Percentiles rank a stretch among this genome's conserved stretches.
phyloP scores from a whole-genome alignment of 306 rosid genomes.

The Ochetophila trinervis region DNA sequence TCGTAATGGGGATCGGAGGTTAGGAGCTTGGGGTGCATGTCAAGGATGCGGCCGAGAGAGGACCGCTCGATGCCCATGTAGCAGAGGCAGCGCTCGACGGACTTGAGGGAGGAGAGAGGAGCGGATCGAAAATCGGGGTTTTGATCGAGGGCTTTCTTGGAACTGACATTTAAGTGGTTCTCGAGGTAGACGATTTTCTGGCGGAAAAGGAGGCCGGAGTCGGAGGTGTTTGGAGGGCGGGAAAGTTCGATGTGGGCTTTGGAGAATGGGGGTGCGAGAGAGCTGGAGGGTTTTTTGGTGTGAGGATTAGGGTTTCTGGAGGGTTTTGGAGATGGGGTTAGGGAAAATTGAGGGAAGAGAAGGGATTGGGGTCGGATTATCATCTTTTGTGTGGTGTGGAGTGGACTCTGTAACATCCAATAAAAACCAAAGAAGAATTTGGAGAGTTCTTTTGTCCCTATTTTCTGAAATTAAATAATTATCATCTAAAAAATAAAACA shows the following conservation, averaged over 20 bases:
- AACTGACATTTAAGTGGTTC: constrained; percentile 50
- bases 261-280: constrained; percentile 4
- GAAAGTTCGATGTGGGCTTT: constrained; percentile 23
- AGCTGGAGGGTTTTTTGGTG: background rate
- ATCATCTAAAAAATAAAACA: no score
- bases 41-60: constrained; percentile 65
- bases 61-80: constrained; percentile 63
- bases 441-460: no score
- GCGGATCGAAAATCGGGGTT: constrained; percentile 62
- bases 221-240: constrained; percentile 27
- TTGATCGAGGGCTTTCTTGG: constrained; percentile 52
- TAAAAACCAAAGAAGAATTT: no score
- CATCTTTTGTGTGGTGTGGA: background rate
- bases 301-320: constrained; percentile 28
- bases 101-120: constrained; percentile 49
- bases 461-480: no score
- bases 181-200: constrained; percentile 64
- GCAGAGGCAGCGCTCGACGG: constrained; percentile 57
- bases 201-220: constrained; percentile 65
- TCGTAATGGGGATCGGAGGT: constrained; percentile 57
- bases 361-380: constrained; percentile 19
- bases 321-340: constrained; percentile 21
- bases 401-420: constrained; percentile 2
- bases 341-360: constrained; percentile 15
- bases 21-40: constrained; percentile 70